Evolutionary conservation across 2,329 filamentous ascomycete genomes (phyloP).

Genomic region (Sclerotiophoma versabilis): DNA sequence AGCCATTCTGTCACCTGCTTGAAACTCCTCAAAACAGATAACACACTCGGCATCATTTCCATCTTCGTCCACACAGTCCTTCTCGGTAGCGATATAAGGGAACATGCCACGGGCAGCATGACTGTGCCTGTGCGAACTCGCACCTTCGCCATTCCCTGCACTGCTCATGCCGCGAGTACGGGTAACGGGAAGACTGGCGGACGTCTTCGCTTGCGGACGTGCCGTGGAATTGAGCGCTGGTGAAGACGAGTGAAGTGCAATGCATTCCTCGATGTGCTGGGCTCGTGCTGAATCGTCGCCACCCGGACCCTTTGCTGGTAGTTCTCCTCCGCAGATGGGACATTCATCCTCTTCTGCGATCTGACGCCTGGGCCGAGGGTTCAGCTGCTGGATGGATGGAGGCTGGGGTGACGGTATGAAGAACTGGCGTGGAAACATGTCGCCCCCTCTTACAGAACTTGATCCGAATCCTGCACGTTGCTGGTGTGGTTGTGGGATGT

Average conservation of each 20-base stretch:
- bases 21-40: conserved; percentile 71
- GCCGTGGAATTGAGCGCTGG: conserved; percentile 22
- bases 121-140: conserved; percentile 34
- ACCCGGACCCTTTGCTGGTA: conserved; percentile 61
- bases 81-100: conserved; percentile 66
- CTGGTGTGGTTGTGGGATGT: conserved; percentile 3
- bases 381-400: conserved; percentile 24
- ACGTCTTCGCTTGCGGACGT: conserved; percentile 27
- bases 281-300: conserved; percentile 52
- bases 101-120: conserved; percentile 53
- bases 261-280: conserved; percentile 55
- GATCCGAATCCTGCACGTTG: conserved; percentile 17
- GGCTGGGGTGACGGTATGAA: conserved; percentile 20
- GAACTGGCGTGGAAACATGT: conserved; percentile 27
- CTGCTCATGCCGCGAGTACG: conserved; percentile 45
- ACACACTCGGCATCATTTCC: conserved; percentile 63
- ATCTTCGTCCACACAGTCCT: conserved; percentile 66
- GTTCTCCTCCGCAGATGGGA: conserved; percentile 75
- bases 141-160: conserved; percentile 34
- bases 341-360: conserved; percentile 77
- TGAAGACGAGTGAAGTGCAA: conserved; percentile 41
- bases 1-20: conserved; percentile 65
- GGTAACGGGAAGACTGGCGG: conserved; percentile 36
- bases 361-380: conserved; percentile 34
- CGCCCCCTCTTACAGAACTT: conserved; percentile 19